Evolutionary conservation across 139 green algal genomes (phyloP).

Genomic region (Eudorina sp.): DNA sequence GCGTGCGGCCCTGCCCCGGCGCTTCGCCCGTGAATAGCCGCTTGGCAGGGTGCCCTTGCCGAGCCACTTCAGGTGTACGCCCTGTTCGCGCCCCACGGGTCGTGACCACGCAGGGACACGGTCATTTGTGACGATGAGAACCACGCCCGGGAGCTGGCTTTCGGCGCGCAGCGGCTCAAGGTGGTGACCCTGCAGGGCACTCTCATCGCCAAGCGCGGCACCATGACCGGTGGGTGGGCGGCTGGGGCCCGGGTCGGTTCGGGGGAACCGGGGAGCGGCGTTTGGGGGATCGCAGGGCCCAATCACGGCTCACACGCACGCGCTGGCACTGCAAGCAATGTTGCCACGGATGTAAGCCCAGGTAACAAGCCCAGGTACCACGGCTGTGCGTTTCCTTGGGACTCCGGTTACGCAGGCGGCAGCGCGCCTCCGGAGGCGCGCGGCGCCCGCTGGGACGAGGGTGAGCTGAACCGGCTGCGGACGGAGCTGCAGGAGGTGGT

Average conservation of each 20-base stretch:
- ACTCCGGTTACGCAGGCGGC: conserved; percentile 40
- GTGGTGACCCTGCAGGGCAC: conserved; percentile 90
- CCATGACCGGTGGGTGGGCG: conserved; percentile 85
- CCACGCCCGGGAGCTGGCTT: conserved; percentile 85
- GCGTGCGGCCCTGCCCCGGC: too few species aligned
- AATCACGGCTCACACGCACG: too few species aligned
- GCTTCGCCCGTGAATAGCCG: too few species aligned
- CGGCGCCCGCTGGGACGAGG: conserved; percentile 80
- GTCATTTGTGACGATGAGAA: conserved; percentile 91
- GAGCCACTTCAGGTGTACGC: too few species aligned
- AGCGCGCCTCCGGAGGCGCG: conserved; percentile 55
- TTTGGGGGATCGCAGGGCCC: too few species aligned
- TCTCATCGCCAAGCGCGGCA: conserved; percentile 86
- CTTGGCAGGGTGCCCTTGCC: too few species aligned
- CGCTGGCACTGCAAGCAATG: too few species aligned
- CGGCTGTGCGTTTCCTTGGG: neutral
- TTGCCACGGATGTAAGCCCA: too few species aligned
- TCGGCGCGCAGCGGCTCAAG: conserved; percentile 74
- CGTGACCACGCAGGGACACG: conserved; percentile 80
- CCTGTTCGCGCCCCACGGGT: too few species aligned
- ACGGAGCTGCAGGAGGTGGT: conserved; percentile 52
- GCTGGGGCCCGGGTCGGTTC: too few species aligned
- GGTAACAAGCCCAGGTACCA: too few species aligned
- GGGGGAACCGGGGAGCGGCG: too few species aligned
- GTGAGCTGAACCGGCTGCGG: conserved; percentile 73